A percentile compares a stretch with the other conserved stretches of the same genome.
phyloP scores from a whole-genome alignment of 2,329 filamentous ascomycete genomes.

The Penicillium sp. region DNA sequence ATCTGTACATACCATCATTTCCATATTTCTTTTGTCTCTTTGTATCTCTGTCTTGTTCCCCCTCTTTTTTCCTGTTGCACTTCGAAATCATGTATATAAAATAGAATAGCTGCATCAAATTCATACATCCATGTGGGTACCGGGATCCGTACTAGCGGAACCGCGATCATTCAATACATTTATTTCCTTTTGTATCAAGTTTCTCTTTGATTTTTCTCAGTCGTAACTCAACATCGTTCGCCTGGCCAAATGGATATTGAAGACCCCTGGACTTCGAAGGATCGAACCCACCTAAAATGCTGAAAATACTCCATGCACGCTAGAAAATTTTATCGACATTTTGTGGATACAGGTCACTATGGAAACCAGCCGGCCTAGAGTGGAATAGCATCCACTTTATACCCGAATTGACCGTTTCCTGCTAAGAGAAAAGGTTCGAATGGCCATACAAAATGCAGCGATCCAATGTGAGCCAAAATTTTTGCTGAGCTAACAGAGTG shows the following conservation, averaged over 20 bases:
- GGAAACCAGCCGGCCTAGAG: neutral
- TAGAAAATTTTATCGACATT: too few species aligned
- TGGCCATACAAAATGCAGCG: neutral
- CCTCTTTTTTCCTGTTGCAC: neutral
- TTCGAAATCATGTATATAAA: neutral
- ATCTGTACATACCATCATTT: neutral
- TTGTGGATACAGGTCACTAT: neutral
- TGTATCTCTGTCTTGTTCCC: neutral
- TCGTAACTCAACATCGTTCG: too few species aligned
- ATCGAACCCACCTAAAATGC: too few species aligned
- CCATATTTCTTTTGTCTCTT: neutral
- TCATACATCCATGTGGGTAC: neutral
- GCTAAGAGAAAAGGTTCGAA: too few species aligned
- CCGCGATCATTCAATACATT: too few species aligned
- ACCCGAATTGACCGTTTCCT: neutral
- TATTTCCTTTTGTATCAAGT: too few species aligned
- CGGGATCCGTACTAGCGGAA: too few species aligned
- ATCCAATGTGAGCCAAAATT: neutral
- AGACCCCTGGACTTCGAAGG: too few species aligned
- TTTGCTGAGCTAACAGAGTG: neutral
- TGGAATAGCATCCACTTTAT: neutral
- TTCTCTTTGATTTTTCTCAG: too few species aligned
- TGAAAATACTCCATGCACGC: too few species aligned
- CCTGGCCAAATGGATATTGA: too few species aligned
- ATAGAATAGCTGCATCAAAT: neutral